Conservation (phyloP, 208 protist genomes). For the Leishmania braziliensis region DNA sequence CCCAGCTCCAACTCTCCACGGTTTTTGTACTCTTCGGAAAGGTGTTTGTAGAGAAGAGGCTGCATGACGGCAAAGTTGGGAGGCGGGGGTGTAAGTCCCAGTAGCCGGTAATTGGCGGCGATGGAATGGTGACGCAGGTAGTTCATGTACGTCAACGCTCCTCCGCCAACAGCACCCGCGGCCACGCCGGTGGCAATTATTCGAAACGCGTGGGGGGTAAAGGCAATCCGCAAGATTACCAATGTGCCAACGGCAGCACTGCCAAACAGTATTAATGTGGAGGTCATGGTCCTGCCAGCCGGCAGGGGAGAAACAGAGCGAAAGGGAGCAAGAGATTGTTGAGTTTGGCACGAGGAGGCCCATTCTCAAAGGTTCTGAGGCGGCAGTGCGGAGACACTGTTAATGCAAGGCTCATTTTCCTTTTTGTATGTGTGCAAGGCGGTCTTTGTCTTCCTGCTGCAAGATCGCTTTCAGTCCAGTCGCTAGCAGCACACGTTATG, state of each 20-base stretch:
- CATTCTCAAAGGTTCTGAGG: not conserved
- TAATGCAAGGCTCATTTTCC: not conserved
- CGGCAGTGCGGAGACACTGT: not conserved
- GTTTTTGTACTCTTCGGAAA: slow-evolving; percentile 61
- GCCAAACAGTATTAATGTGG: slow-evolving; percentile 37
- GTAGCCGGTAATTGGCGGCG: slow-evolving; percentile 39
- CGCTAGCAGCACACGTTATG: not conserved
- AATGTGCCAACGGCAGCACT: slow-evolving; percentile 37
- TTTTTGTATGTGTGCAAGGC: not conserved
- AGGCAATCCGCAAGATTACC: slow-evolving; percentile 34
- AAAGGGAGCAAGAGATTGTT: slow-evolving; percentile 3
- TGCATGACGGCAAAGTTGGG: slow-evolving; percentile 54
- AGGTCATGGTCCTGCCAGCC: slow-evolving; percentile 28
- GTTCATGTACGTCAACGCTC: slow-evolving; percentile 52
- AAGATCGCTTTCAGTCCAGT: not conserved
- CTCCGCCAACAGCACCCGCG: slow-evolving; percentile 39
- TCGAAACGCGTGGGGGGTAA: slow-evolving; percentile 47
- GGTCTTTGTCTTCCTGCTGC: not conserved
- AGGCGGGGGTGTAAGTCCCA: slow-evolving; percentile 37
- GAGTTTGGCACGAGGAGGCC: not conserved
- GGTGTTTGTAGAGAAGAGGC: slow-evolving; percentile 55
- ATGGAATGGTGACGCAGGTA: slow-evolving; percentile 55
- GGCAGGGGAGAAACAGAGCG: not conserved
- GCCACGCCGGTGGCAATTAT: slow-evolving; percentile 37
- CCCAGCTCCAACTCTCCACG: slow-evolving; percentile 60